phyloP scores from a whole-genome alignment of 306 rosid species.

The Dalbergia cochinchinensis region DNA sequence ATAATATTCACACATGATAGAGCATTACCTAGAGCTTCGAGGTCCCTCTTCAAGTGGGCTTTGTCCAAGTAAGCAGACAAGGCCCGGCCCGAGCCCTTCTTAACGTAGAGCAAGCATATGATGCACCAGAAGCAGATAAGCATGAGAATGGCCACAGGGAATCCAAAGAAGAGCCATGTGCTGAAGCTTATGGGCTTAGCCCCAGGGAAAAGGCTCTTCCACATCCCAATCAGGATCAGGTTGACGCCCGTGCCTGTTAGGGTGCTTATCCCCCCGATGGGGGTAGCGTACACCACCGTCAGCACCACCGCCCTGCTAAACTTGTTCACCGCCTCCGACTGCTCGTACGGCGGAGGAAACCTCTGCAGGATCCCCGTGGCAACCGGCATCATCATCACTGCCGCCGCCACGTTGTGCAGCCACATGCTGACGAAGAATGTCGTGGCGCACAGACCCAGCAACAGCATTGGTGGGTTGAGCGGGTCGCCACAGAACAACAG shows the following conservation, averaged over 20 bases:
- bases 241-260: conserved; percentile 95
- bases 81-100: conserved; percentile 55
- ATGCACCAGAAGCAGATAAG: conserved; percentile 68
- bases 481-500: conserved; percentile 81
- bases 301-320: conserved; percentile 86
- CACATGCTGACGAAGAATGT: conserved; percentile 93
- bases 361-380: conserved; percentile 82
- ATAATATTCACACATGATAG: too few relatives aligned
- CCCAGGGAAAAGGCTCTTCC: conserved; percentile 73
- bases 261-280: conserved; percentile 84
- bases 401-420: conserved; percentile 91
- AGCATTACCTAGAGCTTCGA: conserved; percentile 69
- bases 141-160: conserved; percentile 67
- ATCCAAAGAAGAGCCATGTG: conserved; percentile 72
- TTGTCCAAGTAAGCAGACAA: conserved; percentile 72
- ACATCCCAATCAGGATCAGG: conserved; percentile 81
- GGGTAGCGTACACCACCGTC: conserved; percentile 67
- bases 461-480: conserved; percentile 64
- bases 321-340: conserved; percentile 54
- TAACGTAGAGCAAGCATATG: conserved; percentile 66
- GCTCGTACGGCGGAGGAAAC: conserved; percentile 56
- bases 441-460: conserved; percentile 77
- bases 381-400: conserved; percentile 94
- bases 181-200: conserved; percentile 80
- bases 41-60: conserved; percentile 76